Percentiles rank a stretch among this genome's conserved stretches.
phyloP scores from a whole-genome alignment of 495 filamentous ascomycete genomes.

The Apiosordaria backusii region DNA sequence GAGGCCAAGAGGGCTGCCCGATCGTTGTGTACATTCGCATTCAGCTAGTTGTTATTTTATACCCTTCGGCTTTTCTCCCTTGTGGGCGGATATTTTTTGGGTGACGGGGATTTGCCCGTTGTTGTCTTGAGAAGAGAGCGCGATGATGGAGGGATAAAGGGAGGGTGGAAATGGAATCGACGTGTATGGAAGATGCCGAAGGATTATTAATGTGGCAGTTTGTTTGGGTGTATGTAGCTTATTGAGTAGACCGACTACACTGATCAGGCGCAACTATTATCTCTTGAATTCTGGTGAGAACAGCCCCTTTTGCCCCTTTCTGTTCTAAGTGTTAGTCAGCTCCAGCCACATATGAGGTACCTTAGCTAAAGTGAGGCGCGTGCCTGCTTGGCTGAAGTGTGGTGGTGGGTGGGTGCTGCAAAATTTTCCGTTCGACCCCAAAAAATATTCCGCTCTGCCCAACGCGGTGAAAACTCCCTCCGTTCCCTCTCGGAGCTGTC shows the following conservation, averaged over 20 bases:
- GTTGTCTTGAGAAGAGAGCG: background rate
- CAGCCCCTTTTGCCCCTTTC: background rate
- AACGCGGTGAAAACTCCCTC: slow-evolving; percentile 36
- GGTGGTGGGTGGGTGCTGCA: background rate
- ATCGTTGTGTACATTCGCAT: slow-evolving; percentile 7
- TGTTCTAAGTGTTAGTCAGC: background rate
- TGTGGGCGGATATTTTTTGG: background rate
- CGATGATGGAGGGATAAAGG: background rate
- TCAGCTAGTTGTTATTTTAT: slow-evolving; percentile 8
- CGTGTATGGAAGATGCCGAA: background rate
- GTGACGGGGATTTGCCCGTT: background rate
- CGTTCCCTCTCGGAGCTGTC: slow-evolving; percentile 35
- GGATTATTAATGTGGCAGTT: too few species aligned
- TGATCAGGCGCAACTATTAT: too few species aligned
- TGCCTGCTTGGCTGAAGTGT: too few species aligned
- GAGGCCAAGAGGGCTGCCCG: background rate
- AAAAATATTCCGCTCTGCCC: slow-evolving; percentile 15
- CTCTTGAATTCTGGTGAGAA: too few species aligned
- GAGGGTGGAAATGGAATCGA: background rate
- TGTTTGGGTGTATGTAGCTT: too few species aligned
- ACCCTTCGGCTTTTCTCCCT: slow-evolving; percentile 6
- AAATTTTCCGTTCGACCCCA: slow-evolving; percentile 18
- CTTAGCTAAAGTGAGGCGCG: background rate
- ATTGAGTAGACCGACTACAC: too few species aligned
- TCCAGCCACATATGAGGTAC: background rate